Evolutionary conservation across 768 basidiomycete species (phyloP), one percentile per base, ranked within the genome.

Genomic region (Russula vinacea): DNA sequence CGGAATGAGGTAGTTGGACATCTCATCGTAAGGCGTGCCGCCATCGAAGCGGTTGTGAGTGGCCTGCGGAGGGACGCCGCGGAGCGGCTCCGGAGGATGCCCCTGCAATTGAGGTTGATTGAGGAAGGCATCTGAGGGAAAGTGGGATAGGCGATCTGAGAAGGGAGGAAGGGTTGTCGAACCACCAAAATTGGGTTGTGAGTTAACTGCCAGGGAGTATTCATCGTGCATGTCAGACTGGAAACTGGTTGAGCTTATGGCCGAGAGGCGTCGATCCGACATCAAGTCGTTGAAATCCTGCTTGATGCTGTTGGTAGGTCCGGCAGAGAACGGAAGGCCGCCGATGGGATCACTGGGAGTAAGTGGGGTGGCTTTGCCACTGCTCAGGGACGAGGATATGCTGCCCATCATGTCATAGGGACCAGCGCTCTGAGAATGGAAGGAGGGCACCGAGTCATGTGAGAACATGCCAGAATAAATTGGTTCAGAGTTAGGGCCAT

Each of bases 311-410:
- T 73, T 73, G 62, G 75, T 74, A 68, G 78, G 73, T 22, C 77
- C 70, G 9, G 77, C 74, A 24, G 84, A 77, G 70, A 86, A 88
- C 8, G 82, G 76, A 9, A 90, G 77, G 55, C 78, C 78, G 62
- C 78, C 75, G 65, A 84, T 82, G 49, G 84, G 77, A 73, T 90
- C 89, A 69, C 74, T 85, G 39, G 88, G 88, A 14, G 87, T 87
- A 50, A 89, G 78, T 0, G 90, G 88, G 22, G 90, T 90, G 56
- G 85, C 86, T 74, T 89, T 90, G 66, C 88, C 88, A 56, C 62
- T 86, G 77, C 79, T 81, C 76, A 85, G 84, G 17, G 85, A 86
- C 3, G 86, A 85, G 26, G 85, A 78, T 24, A 87, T 76, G 67
- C 82, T 83, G 73, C 78, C 77, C 73, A 86, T 84, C 70, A 87